Conservation (phyloP, 2,329 filamentous ascomycete species). For the Cytospora piceae region DNA sequence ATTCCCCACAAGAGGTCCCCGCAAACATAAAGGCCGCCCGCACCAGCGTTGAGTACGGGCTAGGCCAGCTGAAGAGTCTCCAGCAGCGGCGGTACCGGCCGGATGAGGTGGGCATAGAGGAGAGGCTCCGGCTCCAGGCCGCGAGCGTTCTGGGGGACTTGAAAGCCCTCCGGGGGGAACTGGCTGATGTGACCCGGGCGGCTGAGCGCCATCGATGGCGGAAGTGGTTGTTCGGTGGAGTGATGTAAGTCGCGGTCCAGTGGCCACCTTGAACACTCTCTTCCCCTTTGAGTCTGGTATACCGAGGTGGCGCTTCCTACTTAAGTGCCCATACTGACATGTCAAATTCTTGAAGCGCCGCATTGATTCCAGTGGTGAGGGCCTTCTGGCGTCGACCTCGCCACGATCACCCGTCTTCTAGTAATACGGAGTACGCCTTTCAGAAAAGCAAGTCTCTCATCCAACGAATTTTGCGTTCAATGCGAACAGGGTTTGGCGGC, state of each 20-base stretch:
- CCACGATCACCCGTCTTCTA: slow-evolving; percentile 46
- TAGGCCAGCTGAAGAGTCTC: slow-evolving; percentile 42
- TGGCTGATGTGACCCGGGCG: slow-evolving; percentile 47
- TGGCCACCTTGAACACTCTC: background rate
- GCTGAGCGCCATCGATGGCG: slow-evolving; percentile 57
- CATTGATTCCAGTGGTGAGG: slow-evolving; percentile 57
- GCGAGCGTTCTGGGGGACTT: slow-evolving; percentile 50
- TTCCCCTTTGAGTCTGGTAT: background rate
- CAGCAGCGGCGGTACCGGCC: slow-evolving; percentile 37
- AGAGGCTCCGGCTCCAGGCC: slow-evolving; percentile 48
- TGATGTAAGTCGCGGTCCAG: slow-evolving; percentile 48
- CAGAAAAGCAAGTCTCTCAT: slow-evolving; percentile 54
- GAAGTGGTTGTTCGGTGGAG: slow-evolving; percentile 55
- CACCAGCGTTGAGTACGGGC: slow-evolving; percentile 37
- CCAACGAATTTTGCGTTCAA: slow-evolving; percentile 50
- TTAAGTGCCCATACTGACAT: too few relatives aligned
- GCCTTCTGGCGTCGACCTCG: slow-evolving; percentile 52
- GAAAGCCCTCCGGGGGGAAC: slow-evolving; percentile 47
- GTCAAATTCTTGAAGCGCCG: slow-evolving; percentile 43
- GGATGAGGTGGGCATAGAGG: slow-evolving; percentile 44
- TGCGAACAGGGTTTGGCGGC: slow-evolving; percentile 46
- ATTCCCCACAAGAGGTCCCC: slow-evolving; percentile 33
- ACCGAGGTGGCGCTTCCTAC: too few relatives aligned
- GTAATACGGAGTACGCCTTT: slow-evolving; percentile 63
- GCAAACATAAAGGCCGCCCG: slow-evolving; percentile 33